Evolutionary conservation across 768 basidiomycete species (phyloP), one percentile per base, ranked within the genome.

Genomic region (Trametes punicea): DNA sequence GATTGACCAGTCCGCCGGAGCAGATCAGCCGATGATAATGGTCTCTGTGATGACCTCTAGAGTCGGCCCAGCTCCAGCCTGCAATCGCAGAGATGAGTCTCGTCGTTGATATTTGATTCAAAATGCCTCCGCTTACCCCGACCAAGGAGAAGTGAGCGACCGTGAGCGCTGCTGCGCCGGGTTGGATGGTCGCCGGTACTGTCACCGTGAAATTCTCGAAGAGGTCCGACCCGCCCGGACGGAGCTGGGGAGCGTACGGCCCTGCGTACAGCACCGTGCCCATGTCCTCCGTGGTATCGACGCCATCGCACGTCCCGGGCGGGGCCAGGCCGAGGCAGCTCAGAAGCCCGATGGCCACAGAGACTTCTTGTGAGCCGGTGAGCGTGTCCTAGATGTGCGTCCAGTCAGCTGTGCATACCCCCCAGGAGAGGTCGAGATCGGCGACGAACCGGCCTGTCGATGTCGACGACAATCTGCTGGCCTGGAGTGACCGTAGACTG

Each of bases 361-460:
- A 68, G 27, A 73, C 70, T 33, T 75, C 73, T 13, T 60, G 57
- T 4, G 70, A 71, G 52, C 63, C 59, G 3, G 68, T 66, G 6
- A 72, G 65, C 6, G 66, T 66, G 59, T 65, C 66, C 64, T 71
- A 47, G 10, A 40, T 18, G 10, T 5, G 29, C 4, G 31, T 9
- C 27, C 23, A 44, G 21, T 46, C 15, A 18, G 33, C 2, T 15
- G 7, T 2, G 16, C 6, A 23, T 11, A 8, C 20, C 6, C 16
- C 29, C 30, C 25, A 57, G 31, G 27, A 7, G 15, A 18, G 5
- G 16, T 10, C 41, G 36, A 60, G 2, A 41, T 27, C 3, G 10
- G 8, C 2, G 9, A 31, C 70, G 30, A 57, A 74, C 72, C 0
- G 74, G 73, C 11, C 66, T 60, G 47, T 67, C 64, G 33, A 75